Conservation (phyloP, 129 eudicot species). For the Chrysanthemum lavandulifolium region DNA sequence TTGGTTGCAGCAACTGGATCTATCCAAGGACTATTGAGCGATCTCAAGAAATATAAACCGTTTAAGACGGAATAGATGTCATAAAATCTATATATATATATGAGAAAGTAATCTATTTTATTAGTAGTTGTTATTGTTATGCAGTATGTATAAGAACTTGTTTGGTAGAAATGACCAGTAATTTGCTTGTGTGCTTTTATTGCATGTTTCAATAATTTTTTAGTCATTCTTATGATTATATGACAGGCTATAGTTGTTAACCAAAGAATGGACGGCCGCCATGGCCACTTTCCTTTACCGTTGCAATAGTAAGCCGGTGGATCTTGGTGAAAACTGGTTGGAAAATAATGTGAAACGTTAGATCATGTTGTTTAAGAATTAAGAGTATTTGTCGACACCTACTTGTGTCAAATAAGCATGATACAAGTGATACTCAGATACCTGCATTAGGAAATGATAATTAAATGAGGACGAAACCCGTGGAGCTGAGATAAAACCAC, state of each 20-base stretch:
- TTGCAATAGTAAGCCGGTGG: not conserved
- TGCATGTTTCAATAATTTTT: not conserved
- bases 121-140: slow-evolving; percentile 5
- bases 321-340: too few relatives aligned
- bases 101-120: not conserved
- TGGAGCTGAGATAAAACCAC: too few relatives aligned
- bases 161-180: slow-evolving; percentile 14
- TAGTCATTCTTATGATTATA: not conserved
- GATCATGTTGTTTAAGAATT: too few relatives aligned
- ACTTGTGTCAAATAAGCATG: too few relatives aligned
- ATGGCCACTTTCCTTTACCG: not conserved
- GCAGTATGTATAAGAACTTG: slow-evolving; percentile 19
- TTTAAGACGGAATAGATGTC: slow-evolving; percentile 43
- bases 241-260: not conserved
- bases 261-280: not conserved
- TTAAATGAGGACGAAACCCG: too few relatives aligned
- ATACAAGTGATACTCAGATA: too few relatives aligned
- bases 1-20: slow-evolving; percentile 90
- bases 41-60: slow-evolving; percentile 59
- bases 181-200: not conserved
- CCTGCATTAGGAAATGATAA: too few relatives aligned
- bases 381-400: too few relatives aligned
- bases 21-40: slow-evolving; percentile 53
- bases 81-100: not conserved
- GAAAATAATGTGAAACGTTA: too few relatives aligned